These are phyloP conservation scores for Lodderomyces pseudojiufengensis DNA, from an alignment of 1,139 yeast species.

Conservation along the genomic window DNA sequence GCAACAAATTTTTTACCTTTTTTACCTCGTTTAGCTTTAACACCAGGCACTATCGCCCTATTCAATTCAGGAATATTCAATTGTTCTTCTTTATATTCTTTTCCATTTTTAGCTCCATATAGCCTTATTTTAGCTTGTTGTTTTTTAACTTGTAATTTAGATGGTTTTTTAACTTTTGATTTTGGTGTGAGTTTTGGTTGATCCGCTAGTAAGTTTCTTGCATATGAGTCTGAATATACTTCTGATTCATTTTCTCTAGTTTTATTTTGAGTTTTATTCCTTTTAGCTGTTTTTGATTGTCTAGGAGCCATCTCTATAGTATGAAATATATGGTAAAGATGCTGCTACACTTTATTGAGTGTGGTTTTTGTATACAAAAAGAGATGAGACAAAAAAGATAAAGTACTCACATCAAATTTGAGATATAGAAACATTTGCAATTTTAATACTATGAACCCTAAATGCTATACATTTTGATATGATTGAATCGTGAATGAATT, in stretches of 20 bases:
- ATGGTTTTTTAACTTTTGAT: constrained; percentile 48
- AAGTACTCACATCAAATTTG: no score
- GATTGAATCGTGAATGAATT: no score
- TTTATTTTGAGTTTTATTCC: constrained; percentile 49
- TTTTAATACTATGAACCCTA: no score
- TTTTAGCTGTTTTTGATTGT: constrained; percentile 58
- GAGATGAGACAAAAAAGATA: constrained; percentile 3
- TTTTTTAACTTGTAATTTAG: constrained; percentile 55
- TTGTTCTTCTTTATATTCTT: constrained; percentile 72
- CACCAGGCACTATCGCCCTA: constrained; percentile 82
- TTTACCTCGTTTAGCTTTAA: constrained; percentile 71
- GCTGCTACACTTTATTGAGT: no score
- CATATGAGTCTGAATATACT: constrained; percentile 58
- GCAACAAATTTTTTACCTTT: constrained; percentile 89
- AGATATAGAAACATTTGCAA: no score
- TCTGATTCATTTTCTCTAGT: constrained; percentile 63
- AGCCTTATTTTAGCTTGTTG: constrained; percentile 61
- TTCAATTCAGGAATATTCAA: constrained; percentile 75
- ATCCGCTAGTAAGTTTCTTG: constrained; percentile 59
- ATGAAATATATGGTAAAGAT: no score
- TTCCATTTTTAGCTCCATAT: constrained; percentile 66
- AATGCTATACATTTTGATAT: no score
- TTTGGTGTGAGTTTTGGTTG: constrained; percentile 66
- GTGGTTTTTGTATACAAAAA: not conserved
- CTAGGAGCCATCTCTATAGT: constrained; percentile 43